Conservation (phyloP, 768 basidiomycete species). For the Panus rudis region DNA sequence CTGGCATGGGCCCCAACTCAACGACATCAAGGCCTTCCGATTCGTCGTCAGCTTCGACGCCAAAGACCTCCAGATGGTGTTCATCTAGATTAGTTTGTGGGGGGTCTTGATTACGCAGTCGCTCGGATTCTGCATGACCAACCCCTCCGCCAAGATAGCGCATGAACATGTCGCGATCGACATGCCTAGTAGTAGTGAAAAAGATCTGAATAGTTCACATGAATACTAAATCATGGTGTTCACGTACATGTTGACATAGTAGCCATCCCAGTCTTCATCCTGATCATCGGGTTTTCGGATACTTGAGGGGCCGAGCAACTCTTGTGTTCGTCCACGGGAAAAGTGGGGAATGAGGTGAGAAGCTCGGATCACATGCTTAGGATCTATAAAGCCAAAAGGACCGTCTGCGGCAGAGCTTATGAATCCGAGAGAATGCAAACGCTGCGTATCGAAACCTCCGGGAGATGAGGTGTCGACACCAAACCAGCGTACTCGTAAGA, state of each 20-base stretch:
- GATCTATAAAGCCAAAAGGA: slow-evolving; percentile 41
- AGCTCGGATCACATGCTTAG: slow-evolving; percentile 29
- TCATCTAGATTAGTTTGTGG: neutral
- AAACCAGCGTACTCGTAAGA: slow-evolving; percentile 37
- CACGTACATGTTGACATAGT: slow-evolving; percentile 22
- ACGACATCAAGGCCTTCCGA: neutral
- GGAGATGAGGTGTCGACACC: slow-evolving; percentile 20
- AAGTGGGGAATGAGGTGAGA: slow-evolving; percentile 39
- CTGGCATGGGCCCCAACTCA: neutral
- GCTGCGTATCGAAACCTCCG: slow-evolving; percentile 18
- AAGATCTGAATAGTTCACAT: neutral
- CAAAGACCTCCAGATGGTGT: neutral
- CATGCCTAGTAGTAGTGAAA: neutral
- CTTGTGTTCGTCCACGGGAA: slow-evolving; percentile 13
- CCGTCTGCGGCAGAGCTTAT: slow-evolving; percentile 8
- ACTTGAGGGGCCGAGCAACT: slow-evolving; percentile 3
- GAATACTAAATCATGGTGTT: neutral
- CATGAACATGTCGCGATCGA: slow-evolving; percentile 3
- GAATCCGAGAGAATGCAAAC: neutral
- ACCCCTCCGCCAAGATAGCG: slow-evolving; percentile 1
- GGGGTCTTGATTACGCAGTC: neutral
- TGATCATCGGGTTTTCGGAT: slow-evolving; percentile 1
- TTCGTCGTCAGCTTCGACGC: neutral
- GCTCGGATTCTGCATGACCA: neutral
- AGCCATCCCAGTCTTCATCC: slow-evolving; percentile 12